phyloP scores from a whole-genome alignment of 2,329 filamentous ascomycete species.

The Penicillium decumbens region DNA sequence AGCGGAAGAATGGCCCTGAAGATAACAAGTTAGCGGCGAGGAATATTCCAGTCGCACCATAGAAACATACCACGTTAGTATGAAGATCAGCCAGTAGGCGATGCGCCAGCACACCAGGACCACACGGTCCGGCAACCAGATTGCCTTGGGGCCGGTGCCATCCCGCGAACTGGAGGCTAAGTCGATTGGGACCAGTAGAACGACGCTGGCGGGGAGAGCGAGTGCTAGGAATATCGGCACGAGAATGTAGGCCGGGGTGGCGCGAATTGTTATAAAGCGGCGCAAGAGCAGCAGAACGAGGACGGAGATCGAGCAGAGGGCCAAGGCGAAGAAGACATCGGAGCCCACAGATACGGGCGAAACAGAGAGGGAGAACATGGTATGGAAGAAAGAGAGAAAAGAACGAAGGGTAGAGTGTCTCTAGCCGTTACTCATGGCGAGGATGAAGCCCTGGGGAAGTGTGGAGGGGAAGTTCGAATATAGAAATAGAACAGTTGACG shows the following conservation, averaged over 20 bases:
- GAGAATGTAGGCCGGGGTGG: conserved; percentile 82
- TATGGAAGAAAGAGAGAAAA: conserved; percentile 1
- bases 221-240: conserved; percentile 95
- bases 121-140: conserved; percentile 77
- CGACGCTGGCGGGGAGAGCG: conserved; percentile 82
- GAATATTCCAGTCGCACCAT: not conserved
- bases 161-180: conserved; percentile 77
- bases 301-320: conserved; percentile 68
- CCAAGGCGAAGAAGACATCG: conserved; percentile 68
- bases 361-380: conserved; percentile 30
- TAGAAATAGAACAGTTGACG: conserved; percentile 19
- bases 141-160: conserved; percentile 68
- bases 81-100: conserved; percentile 95
- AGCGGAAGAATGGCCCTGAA: conserved; percentile 81
- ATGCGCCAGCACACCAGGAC: conserved; percentile 90
- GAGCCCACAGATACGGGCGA: conserved; percentile 63
- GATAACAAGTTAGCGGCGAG: conserved; percentile 4
- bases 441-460: conserved; percentile 7
- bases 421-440: conserved; percentile 19
- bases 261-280: conserved; percentile 83
- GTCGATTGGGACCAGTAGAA: conserved; percentile 91
- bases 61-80: conserved; percentile 72
- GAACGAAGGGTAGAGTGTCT: not conserved
- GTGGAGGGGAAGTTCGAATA: conserved; percentile 3
- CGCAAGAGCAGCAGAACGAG: conserved; percentile 79